Conservation (phyloP, 345 rosid genomes). For the Geranium brycei region DNA sequence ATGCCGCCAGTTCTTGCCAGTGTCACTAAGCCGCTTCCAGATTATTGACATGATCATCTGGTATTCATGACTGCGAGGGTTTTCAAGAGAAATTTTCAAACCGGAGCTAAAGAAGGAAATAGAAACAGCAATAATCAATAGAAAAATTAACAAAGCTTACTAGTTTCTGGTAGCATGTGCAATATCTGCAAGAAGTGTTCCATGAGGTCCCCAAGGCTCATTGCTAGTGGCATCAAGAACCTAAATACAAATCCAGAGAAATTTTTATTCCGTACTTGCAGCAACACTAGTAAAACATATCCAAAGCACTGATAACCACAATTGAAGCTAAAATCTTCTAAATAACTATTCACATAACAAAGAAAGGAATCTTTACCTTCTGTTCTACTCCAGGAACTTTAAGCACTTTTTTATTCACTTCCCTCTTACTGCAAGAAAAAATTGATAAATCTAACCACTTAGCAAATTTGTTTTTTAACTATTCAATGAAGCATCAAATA, state of each 20-base stretch:
- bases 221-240: slow-evolving; percentile 96
- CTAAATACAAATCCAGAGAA: slow-evolving; percentile 22
- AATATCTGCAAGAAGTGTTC: slow-evolving; percentile 69
- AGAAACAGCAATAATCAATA: not conserved
- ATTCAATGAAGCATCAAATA: not conserved
- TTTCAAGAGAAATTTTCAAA: slow-evolving; percentile 7
- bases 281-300: not conserved
- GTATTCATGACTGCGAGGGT: slow-evolving; percentile 69
- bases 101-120: not conserved
- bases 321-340: not conserved
- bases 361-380: slow-evolving; percentile 35
- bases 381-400: slow-evolving; percentile 93
- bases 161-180: slow-evolving; percentile 75
- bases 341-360: not conserved
- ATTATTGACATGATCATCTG: slow-evolving; percentile 72
- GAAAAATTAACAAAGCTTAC: slow-evolving; percentile 24
- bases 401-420: slow-evolving; percentile 88
- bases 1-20: slow-evolving; percentile 96
- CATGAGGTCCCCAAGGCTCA: slow-evolving; percentile 99
- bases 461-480: not conserved
- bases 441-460: not conserved
- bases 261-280: not conserved
- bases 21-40: slow-evolving; percentile 82
- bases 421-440: slow-evolving; percentile 58
- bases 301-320: no score